phyloP scores from a whole-genome alignment of 768 basidiomycete genomes.

The Polyporus arcularius region DNA sequence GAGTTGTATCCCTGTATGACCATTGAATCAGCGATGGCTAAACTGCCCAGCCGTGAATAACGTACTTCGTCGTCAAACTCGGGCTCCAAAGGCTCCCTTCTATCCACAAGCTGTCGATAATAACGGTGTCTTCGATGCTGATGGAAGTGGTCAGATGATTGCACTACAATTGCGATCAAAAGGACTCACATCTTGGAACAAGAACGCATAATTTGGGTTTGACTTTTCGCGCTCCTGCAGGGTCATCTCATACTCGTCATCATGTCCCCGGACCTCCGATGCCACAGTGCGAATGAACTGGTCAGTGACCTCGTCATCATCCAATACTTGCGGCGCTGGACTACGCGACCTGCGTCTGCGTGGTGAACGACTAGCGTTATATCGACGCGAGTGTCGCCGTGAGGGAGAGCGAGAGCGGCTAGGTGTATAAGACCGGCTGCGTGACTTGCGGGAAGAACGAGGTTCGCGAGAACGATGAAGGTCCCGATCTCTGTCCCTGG shows the following conservation, averaged over 20 bases:
- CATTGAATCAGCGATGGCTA: background rate
- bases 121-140: slow-evolving; percentile 74
- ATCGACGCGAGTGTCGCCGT: slow-evolving; percentile 38
- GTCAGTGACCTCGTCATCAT: slow-evolving; percentile 75
- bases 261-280: slow-evolving; percentile 81
- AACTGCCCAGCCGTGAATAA: background rate
- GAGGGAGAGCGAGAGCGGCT: slow-evolving; percentile 27
- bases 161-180: background rate
- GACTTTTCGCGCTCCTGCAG: slow-evolving; percentile 74
- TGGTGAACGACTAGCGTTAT: slow-evolving; percentile 51
- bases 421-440: slow-evolving; percentile 39
- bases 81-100: slow-evolving; percentile 52
- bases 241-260: slow-evolving; percentile 69
- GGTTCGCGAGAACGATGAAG: slow-evolving; percentile 35
- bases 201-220: slow-evolving; percentile 83
- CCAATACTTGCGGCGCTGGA: slow-evolving; percentile 38
- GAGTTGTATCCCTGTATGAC: slow-evolving; percentile 78
- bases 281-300: slow-evolving; percentile 88
- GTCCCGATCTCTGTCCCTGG: slow-evolving; percentile 37
- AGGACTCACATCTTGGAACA: slow-evolving; percentile 54
- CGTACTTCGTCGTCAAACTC: slow-evolving; percentile 82
- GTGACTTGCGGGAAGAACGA: slow-evolving; percentile 36
- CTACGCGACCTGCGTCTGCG: slow-evolving; percentile 36
- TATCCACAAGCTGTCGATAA: slow-evolving; percentile 69
- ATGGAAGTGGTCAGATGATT: slow-evolving; percentile 6